Evolutionary conservation across 768 basidiomycete genomes (phyloP).

Genomic region (Gymnopilus dilepis): DNA sequence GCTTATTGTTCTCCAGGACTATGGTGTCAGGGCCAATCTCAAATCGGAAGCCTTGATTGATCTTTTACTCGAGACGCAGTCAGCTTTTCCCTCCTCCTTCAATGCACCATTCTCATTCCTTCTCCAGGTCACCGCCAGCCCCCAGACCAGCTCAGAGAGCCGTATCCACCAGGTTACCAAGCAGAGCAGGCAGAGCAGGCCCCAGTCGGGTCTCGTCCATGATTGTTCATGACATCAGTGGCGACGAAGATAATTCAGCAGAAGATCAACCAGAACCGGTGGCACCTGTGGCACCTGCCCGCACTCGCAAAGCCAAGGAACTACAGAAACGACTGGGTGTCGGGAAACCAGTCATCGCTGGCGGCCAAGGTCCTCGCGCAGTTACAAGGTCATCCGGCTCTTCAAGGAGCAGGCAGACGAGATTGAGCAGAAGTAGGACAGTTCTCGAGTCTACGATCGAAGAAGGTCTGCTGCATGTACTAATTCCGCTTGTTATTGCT

Average conservation of each 20-base stretch:
- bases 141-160: slow-evolving; percentile 39
- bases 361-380: slow-evolving; percentile 68
- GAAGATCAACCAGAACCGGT: slow-evolving; percentile 23
- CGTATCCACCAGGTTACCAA: slow-evolving; percentile 40
- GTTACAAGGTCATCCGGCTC: slow-evolving; percentile 62
- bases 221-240: slow-evolving; percentile 54
- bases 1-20: slow-evolving; percentile 53
- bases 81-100: slow-evolving; percentile 22
- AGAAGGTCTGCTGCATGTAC: slow-evolving; percentile 46
- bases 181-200: slow-evolving; percentile 44
- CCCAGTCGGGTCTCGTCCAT: slow-evolving; percentile 49
- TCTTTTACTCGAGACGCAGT: slow-evolving; percentile 66
- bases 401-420: slow-evolving; percentile 51
- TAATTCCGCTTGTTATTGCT: background rate
- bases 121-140: slow-evolving; percentile 28
- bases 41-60: slow-evolving; percentile 83
- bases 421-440: slow-evolving; percentile 53
- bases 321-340: slow-evolving; percentile 73
- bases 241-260: slow-evolving; percentile 44
- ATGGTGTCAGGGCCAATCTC: slow-evolving; percentile 82
- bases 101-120: slow-evolving; percentile 12
- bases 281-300: slow-evolving; percentile 33
- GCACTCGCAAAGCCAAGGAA: slow-evolving; percentile 75
- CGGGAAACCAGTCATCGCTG: slow-evolving; percentile 68
- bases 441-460: slow-evolving; percentile 64